Base-by-base conservation (phyloP, 2,329 filamentous ascomycete species). In the Botrytis elliptica region DNA sequence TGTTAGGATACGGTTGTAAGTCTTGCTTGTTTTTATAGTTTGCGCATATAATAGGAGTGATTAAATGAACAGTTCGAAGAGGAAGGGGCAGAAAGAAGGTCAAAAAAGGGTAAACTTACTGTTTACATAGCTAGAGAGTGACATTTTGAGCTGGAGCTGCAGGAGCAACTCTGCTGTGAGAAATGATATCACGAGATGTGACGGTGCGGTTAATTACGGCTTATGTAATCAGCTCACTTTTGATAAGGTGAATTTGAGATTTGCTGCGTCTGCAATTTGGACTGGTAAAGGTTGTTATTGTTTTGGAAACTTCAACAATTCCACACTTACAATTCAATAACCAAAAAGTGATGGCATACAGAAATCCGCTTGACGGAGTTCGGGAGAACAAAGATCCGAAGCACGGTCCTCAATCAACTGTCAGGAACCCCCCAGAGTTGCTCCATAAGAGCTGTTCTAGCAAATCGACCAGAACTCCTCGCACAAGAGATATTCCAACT, bases 81-180 rank as follows among this genome's bases (percentile, higher is more conserved):
- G 60, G 59, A 69, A 59, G 62, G 67, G 38, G 52, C 9, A 16
- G 62, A 46, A 71, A 44, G 36, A 52, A 67, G 66, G 10, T 22
- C 2, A 25, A 42, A 52, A 20, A 29, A 29, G 36, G 65, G 73
- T 60, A n/a, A 69, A 79, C 85, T 81, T 80, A 88, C 86, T 87
- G 78, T 87, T 86, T 75, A 88, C 84, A 81, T 86, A 88, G 75
- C 81, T 76, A 77, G 86, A 84, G 66, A 88, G 84, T 79, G 86
- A 88, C 86, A 88, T 88, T 44, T 60, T 75, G 38, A 75, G 64
- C 60, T 38, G 71, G 69, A 59, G 46, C 57, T 63, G 72, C 65
- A 57, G 71, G 76, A 74, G 75, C 75, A 78, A 78, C 78, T 57
- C 78, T 74, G 74, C 77, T 75, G 64, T 70, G 75, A 77, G 76